Base-by-base conservation (phyloP, 371 early-diverging fungal species). In the Dichotomocladium elegans region DNA sequence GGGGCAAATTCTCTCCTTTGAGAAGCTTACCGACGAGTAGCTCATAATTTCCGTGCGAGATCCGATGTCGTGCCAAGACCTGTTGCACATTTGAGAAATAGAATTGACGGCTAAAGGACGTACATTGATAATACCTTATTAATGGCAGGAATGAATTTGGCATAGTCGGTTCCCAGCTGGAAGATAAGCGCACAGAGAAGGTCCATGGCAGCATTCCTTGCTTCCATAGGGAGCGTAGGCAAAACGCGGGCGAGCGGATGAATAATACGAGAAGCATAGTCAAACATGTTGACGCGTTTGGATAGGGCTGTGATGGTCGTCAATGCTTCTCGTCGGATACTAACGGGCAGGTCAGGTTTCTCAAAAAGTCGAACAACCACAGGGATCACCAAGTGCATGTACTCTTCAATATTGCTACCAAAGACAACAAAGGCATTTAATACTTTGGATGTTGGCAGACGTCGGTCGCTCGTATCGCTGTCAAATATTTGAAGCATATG, bases 331-430 rank as follows among this genome's bases (percentile, higher is more conserved):
- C 80, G 84, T 31, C 92, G 83, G n/a, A 95, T 68, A 15, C 55
- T 53, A 3, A 76, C 52, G 0, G 89, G 86, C 0, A 79, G 77
- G 42, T 89, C 91, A 0, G 82, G 70, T 26, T 81, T 79, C 59
- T 94, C 95, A 58, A 95, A 86, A 37, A 93, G 78, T 37, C 77
- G 68, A 43, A 96, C 87, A 11, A 98, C 79, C 5, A 86, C 88
- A 4, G 96, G 98, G 42, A 96, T 83, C 8, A 96, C 89, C 21
- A 98, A 72, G 58, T 93, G 93, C 77, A 96, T 81, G 58, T 94
- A 94, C 49, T 95, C 94, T 61, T 97, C 96, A 51, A 97, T 83
- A 53, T 89, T 93, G 24, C 89, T 70, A 14, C 96, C 93, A 76
- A 96, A 90, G 2, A 87, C 82, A 34, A 85, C 81, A 63, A 98